Evolutionary conservation across 73 alveolate genomes (phyloP), one percentile per base, ranked within the genome.

Genomic region (Stentor coeruleus): DNA sequence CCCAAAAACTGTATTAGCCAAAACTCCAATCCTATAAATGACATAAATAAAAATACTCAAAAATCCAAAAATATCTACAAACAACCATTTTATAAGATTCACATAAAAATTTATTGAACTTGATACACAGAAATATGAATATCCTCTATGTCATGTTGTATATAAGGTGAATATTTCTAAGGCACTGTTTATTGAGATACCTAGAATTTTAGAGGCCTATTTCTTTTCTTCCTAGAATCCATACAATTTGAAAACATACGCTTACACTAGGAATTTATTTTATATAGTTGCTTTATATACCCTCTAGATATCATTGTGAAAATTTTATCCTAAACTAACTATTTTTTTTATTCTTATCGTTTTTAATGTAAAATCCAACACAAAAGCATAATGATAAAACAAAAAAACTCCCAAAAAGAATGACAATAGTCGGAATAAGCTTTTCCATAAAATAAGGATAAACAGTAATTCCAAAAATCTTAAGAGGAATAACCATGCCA

Each of bases 401-500:
- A 49, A 49, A 11, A 49, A 11, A 49, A 11, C 28, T 49, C 28
- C 66, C 66, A 49, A 20, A 11, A 49, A 49, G 6, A 11, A 49
- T 49, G 28, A 49, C 6, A 49, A 49, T 20, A 49, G 66, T 49
- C 20, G 66, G 66, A 49, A 49, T 49, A 49, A 49, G 28, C 20
- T 49, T 49, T 49, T 49, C 66, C 66, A 49, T 49, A 49, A 49
- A 49, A 49, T 49, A 20, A 49, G 66, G 66, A 49, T 49, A 49
- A 49, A 49, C 66, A 49, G 20, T 20, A 11, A 49, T 20, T 11
- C 66, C 66, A 49, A 49, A 49, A 49, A 49, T 49, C 66, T 49
- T 49, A 6, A 49, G 20, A 49, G 66, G 66, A 11, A 49, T 11
- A 49, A 20, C 20, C 66, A 49, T 49, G 6, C 66, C 66, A 49